A percentile compares a stretch with the other conserved stretches of the same genome.
Conservation (phyloP, 2,329 filamentous ascomycete species). For the Coniochaeta sp. region DNA sequence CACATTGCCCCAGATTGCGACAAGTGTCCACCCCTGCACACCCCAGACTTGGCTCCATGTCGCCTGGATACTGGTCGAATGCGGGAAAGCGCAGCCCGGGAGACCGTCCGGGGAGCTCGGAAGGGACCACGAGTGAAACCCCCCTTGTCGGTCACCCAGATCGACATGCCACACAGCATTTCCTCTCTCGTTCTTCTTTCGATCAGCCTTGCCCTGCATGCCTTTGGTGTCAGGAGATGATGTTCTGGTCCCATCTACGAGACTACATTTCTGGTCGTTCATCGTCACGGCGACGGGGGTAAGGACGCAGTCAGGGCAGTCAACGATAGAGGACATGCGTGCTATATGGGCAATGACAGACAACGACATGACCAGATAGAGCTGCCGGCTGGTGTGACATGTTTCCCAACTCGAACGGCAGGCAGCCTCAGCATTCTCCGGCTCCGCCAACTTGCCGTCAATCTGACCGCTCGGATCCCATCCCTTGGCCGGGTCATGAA, state of each 20-base stretch:
- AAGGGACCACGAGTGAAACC: conserved; percentile 1
- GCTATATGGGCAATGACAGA: not conserved
- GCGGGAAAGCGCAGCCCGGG: conserved; percentile 2
- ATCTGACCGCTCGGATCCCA: not conserved
- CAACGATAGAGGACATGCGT: not conserved
- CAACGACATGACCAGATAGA: not conserved
- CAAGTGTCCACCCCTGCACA: not conserved
- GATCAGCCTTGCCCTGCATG: not conserved
- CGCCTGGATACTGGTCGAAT: not conserved
- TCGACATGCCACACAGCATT: not conserved
- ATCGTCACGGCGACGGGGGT: not conserved
- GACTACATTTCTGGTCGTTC: not conserved
- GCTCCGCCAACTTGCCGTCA: not conserved
- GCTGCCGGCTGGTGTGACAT: not conserved
- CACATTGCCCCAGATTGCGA: conserved; percentile 1
- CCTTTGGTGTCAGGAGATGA: not conserved
- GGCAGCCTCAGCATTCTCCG: not conserved
- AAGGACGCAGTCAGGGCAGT: too few species aligned
- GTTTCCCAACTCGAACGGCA: not conserved
- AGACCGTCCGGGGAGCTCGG: conserved; percentile 2
- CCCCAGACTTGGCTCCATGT: not conserved
- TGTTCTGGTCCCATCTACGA: not conserved
- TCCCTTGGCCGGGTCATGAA: not conserved
- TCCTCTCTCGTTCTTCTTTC: not conserved
- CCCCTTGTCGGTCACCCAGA: not conserved